These are phyloP conservation scores for Prunus kanzakura DNA, from an alignment of 306 rosid species.

Conservation along the genomic window DNA sequence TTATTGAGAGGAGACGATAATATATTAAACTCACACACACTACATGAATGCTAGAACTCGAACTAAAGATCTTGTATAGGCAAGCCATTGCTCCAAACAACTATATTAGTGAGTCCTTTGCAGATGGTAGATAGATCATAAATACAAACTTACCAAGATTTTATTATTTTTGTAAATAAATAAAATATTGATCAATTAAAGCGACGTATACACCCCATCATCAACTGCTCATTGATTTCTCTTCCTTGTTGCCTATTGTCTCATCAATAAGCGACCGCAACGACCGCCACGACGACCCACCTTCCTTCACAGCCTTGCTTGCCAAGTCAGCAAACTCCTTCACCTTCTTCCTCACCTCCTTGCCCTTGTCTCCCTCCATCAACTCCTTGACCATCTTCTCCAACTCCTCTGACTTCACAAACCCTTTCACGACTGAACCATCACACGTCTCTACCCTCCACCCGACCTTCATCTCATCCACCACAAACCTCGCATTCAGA, in stretches of 20 bases:
- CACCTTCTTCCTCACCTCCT: conserved; percentile 28
- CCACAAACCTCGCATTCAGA: conserved; percentile 47
- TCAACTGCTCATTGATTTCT: too few relatives aligned
- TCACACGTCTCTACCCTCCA: conserved; percentile 28
- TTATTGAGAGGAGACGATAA: too few relatives aligned
- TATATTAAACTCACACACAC: too few relatives aligned
- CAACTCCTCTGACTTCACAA: conserved; percentile 37
- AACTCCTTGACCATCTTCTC: conserved; percentile 34
- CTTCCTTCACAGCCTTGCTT: conserved; percentile 31
- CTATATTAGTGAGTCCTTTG: too few relatives aligned
- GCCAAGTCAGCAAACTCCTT: conserved; percentile 34
- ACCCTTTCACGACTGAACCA: conserved; percentile 21
- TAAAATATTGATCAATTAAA: too few relatives aligned
- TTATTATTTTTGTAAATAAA: too few relatives aligned
- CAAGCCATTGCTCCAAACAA: too few relatives aligned
- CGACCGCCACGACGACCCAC: conserved; percentile 39
- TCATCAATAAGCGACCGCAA: conserved; percentile 20
- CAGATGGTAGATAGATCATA: too few relatives aligned
- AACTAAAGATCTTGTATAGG: rapidly evolving
- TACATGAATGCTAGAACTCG: too few relatives aligned
- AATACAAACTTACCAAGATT: too few relatives aligned
- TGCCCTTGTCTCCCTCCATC: conserved; percentile 46
- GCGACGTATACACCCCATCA: too few relatives aligned
- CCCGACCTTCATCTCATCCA: conserved; percentile 45
- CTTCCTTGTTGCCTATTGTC: neutral